phyloP scores from a whole-genome alignment of 2,329 filamentous ascomycete genomes.

The Plenodomus lindquistii region DNA sequence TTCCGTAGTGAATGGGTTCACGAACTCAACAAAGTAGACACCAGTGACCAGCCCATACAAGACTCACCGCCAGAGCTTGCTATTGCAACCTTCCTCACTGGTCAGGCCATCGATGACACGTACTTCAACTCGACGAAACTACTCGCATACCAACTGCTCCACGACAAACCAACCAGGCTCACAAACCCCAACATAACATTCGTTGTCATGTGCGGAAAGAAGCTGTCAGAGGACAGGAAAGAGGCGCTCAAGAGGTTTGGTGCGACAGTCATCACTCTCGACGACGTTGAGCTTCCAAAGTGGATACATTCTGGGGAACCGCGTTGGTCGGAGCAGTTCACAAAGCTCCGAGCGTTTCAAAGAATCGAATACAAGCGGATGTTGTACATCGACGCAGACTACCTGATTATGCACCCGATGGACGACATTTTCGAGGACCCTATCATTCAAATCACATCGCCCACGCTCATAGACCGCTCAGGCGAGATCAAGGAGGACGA shows the following conservation, averaged over 20 bases:
- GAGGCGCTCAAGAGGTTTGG: slow-evolving; percentile 44
- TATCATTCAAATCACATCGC: slow-evolving; percentile 35
- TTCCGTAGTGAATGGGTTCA: background rate
- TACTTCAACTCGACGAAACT: slow-evolving; percentile 48
- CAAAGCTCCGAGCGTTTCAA: slow-evolving; percentile 50
- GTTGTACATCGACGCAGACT: slow-evolving; percentile 53
- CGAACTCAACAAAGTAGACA: background rate
- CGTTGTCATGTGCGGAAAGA: slow-evolving; percentile 43
- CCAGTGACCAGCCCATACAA: background rate
- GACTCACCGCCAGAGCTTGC: slow-evolving; percentile 15
- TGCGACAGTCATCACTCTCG: slow-evolving; percentile 45
- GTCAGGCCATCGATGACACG: slow-evolving; percentile 27
- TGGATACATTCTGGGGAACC: slow-evolving; percentile 45
- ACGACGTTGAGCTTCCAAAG: slow-evolving; percentile 37
- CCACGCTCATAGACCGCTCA: slow-evolving; percentile 4
- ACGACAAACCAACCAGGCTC: slow-evolving; percentile 42
- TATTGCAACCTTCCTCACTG: slow-evolving; percentile 47
- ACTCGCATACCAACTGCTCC: slow-evolving; percentile 49
- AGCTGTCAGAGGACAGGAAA: slow-evolving; percentile 15
- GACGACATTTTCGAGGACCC: slow-evolving; percentile 47
- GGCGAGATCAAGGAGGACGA: slow-evolving; percentile 32
- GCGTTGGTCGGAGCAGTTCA: slow-evolving; percentile 51
- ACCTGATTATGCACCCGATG: slow-evolving; percentile 41
- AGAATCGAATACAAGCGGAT: slow-evolving; percentile 48
- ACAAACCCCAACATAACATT: slow-evolving; percentile 39